Percentiles rank a stretch among this genome's conserved stretches.
Conservation (phyloP, 1,284 basidiomycete species). For the Ganoderma boninense region DNA sequence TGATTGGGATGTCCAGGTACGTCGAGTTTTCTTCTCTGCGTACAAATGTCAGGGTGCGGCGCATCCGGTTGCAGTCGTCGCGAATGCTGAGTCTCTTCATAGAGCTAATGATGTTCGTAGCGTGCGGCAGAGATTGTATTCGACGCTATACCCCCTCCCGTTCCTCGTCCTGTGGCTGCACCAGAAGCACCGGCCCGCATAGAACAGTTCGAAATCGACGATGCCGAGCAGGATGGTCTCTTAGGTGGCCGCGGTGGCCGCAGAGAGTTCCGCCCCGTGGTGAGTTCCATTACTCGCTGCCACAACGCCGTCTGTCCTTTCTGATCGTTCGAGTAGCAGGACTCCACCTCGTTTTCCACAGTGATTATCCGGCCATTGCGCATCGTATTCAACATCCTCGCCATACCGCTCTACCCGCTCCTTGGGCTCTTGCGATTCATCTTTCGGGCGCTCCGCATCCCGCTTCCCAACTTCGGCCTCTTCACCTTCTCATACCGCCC, state of each 20-base stretch:
- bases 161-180: constrained; percentile 23
- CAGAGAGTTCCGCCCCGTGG: constrained; percentile 36
- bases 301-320: neutral
- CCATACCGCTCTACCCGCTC: constrained; percentile 44
- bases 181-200: constrained; percentile 31
- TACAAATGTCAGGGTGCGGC: neutral
- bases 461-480: constrained; percentile 41
- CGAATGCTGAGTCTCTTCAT: constrained; percentile 2
- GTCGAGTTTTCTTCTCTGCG: neutral
- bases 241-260: constrained; percentile 31
- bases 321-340: constrained; percentile 13
- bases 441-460: constrained; percentile 45
- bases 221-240: constrained; percentile 55
- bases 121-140: constrained; percentile 71
- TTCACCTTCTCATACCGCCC: constrained; percentile 48
- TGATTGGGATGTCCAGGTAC: constrained; percentile 75
- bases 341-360: constrained; percentile 24
- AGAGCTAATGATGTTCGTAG: constrained; percentile 40
- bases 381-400: constrained; percentile 41
- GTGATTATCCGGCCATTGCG: constrained; percentile 38
- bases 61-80: neutral
- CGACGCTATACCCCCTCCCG: constrained; percentile 45
- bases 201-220: constrained; percentile 61
- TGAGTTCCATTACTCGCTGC: constrained; percentile 20
- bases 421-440: constrained; percentile 42